Evolutionary conservation across 768 basidiomycete species (phyloP).

Genomic region (Chalciporus piperatus): DNA sequence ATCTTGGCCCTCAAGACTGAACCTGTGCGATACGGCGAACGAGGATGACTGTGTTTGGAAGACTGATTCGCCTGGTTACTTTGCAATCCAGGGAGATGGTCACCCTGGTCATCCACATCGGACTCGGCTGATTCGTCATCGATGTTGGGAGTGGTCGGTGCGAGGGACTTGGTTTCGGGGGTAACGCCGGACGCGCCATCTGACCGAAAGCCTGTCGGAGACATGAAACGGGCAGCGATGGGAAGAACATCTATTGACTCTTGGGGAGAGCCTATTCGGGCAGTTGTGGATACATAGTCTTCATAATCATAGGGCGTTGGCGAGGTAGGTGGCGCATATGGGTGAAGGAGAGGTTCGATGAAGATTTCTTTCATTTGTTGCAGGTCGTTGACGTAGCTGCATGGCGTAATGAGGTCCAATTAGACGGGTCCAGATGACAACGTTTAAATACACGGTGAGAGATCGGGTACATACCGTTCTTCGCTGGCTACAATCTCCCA

Average conservation of each 20-base stretch:
- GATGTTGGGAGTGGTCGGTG: slow-evolving; percentile 51
- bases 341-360: slow-evolving; percentile 85
- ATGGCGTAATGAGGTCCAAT: slow-evolving; percentile 1
- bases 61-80: slow-evolving; percentile 22
- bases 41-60: slow-evolving; percentile 65
- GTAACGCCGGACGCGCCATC: slow-evolving; percentile 43
- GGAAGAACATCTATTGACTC: slow-evolving; percentile 76
- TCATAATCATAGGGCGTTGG: slow-evolving; percentile 65
- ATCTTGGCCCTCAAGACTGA: slow-evolving; percentile 40
- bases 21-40: slow-evolving; percentile 69
- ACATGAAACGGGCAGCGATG: slow-evolving; percentile 91
- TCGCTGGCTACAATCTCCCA: slow-evolving; percentile 97
- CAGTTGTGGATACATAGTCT: slow-evolving; percentile 41
- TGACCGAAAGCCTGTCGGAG: slow-evolving; percentile 48
- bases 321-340: slow-evolving; percentile 51
- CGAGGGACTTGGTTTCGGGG: slow-evolving; percentile 49
- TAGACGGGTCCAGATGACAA: slow-evolving; percentile 8
- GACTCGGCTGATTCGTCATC: slow-evolving; percentile 75
- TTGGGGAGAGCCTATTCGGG: slow-evolving; percentile 57
- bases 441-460: slow-evolving; percentile 8
- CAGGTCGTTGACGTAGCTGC: slow-evolving; percentile 89
- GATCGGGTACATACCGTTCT: slow-evolving; percentile 62
- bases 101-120: slow-evolving; percentile 62
- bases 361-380: slow-evolving; percentile 92
- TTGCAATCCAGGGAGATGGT: slow-evolving; percentile 40